A percentile compares a stretch with the other conserved stretches of the same genome.
These are phyloP conservation scores for Trichoderma koningiopsis DNA, from an alignment of 2,329 filamentous ascomycete species.

Conservation along the genomic window DNA sequence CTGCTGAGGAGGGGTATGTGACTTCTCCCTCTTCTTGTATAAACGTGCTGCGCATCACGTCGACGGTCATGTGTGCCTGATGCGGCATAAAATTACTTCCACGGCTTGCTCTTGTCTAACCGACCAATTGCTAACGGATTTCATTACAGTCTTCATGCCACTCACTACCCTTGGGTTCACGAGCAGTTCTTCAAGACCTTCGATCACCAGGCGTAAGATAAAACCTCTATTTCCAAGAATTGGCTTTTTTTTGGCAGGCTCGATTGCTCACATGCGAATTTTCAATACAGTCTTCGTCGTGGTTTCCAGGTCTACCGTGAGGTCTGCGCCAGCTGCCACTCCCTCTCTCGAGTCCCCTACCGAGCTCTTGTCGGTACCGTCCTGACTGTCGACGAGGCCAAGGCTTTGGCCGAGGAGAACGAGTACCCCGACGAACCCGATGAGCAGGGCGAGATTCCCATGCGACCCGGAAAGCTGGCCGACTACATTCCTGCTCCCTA, in stretches of 20 bases:
- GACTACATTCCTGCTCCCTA: conserved; percentile 95
- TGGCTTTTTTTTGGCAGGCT: background rate
- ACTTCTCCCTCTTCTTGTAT: conserved; percentile 5
- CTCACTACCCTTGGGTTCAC: conserved; percentile 95
- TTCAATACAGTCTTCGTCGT: conserved; percentile 75
- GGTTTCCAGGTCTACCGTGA: conserved; percentile 99
- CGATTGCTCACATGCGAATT: conserved; percentile 3
- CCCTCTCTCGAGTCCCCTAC: conserved; percentile 90
- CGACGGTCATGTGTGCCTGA: conserved; percentile 6
- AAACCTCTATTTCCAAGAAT: conserved; percentile 7
- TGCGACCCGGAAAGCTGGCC: conserved; percentile 96
- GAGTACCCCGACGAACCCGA: conserved; percentile 99
- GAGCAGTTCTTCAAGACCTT: conserved; percentile 90
- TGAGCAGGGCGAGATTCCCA: conserved; percentile 96
- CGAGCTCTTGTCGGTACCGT: conserved; percentile 85
- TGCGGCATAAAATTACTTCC: conserved; percentile 42
- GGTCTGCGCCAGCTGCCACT: conserved; percentile 98
- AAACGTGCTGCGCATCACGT: background rate
- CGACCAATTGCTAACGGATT: conserved; percentile 35
- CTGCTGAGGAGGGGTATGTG: conserved; percentile 96
- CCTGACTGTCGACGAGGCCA: conserved; percentile 97
- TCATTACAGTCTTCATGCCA: conserved; percentile 77
- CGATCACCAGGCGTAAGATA: conserved; percentile 89
- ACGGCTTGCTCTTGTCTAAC: conserved; percentile 26
- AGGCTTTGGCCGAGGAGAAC: conserved; percentile 94